Conservation (phyloP, 2,329 filamentous ascomycete species). For the Cladobotryum protrusum region DNA sequence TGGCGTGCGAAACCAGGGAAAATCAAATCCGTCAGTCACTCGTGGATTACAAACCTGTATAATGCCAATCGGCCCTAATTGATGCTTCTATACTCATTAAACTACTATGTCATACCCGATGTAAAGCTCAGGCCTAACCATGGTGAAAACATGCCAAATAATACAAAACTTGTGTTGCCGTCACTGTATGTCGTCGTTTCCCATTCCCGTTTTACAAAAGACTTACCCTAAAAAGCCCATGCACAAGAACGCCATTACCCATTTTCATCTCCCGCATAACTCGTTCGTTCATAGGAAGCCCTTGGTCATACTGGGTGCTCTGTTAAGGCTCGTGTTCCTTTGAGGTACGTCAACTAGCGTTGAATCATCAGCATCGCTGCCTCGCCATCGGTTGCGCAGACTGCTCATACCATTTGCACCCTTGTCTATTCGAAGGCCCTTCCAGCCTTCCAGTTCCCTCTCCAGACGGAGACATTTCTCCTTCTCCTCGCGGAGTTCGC, state of each 20-base stretch:
- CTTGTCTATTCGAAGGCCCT: conserved; percentile 65
- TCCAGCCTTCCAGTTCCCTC: conserved; percentile 79
- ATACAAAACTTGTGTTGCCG: conserved; percentile 3
- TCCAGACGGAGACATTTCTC: conserved; percentile 79
- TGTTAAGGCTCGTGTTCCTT: conserved; percentile 59
- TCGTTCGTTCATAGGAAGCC: conserved; percentile 57
- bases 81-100: conserved; percentile 4
- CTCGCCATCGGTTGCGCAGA: conserved; percentile 28
- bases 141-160: conserved; percentile 9
- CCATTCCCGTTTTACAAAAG: conserved; percentile 6
- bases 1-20: too few species aligned
- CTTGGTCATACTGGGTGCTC: conserved; percentile 65
- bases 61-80: too few species aligned
- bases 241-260: conserved; percentile 5
- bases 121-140: conserved; percentile 11
- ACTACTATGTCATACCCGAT: conserved; percentile 9
- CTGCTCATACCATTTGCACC: conserved; percentile 23
- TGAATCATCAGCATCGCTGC: conserved; percentile 35
- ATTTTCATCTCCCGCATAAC: too few species aligned
- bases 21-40: too few species aligned
- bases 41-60: too few species aligned
- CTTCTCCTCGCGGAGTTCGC: conserved; percentile 81
- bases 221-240: conserved; percentile 3
- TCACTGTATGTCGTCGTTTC: not conserved
- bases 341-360: conserved; percentile 49